Evolutionary conservation across 2,329 filamentous ascomycete species (phyloP).

Genomic region (Cladophialophora exuberans): DNA sequence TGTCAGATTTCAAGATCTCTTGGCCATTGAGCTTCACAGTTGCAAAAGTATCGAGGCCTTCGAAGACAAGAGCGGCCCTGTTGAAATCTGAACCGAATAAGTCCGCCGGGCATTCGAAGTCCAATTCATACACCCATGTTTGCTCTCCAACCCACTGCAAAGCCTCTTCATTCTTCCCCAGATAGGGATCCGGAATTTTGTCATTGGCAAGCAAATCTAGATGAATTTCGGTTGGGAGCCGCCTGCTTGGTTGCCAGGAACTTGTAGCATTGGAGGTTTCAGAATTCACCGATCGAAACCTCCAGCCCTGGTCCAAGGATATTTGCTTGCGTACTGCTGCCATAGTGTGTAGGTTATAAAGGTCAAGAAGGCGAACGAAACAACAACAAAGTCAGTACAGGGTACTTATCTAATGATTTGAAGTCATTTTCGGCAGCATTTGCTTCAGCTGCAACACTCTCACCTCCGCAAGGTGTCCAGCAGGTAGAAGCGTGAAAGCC

Average conservation of each 20-base stretch:
- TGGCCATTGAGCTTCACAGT: constrained; percentile 70
- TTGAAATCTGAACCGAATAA: constrained; percentile 27
- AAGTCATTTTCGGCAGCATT: no score
- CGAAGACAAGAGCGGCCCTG: constrained; percentile 67
- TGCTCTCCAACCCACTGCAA: constrained; percentile 73
- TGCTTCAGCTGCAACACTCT: no score
- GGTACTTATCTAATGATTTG: no score
- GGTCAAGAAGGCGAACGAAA: no score
- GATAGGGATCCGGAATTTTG: constrained; percentile 61
- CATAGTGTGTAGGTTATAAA: not conserved
- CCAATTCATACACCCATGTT: constrained; percentile 69
- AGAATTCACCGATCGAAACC: not conserved
- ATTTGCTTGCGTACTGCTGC: not conserved
- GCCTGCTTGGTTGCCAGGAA: constrained; percentile 2
- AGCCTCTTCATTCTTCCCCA: constrained; percentile 74
- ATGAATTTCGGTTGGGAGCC: constrained; percentile 14
- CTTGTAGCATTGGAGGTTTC: not conserved
- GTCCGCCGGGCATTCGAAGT: constrained; percentile 53
- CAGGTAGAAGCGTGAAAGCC: no score
- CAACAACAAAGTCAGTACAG: no score
- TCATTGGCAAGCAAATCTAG: constrained; percentile 41
- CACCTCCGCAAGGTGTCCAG: no score
- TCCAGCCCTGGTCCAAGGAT: not conserved
- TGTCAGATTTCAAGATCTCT: constrained; percentile 69
- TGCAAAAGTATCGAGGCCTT: constrained; percentile 79